Base-by-base conservation (phyloP, 2,329 filamentous ascomycete species). In the Trichoderma hamatum region DNA sequence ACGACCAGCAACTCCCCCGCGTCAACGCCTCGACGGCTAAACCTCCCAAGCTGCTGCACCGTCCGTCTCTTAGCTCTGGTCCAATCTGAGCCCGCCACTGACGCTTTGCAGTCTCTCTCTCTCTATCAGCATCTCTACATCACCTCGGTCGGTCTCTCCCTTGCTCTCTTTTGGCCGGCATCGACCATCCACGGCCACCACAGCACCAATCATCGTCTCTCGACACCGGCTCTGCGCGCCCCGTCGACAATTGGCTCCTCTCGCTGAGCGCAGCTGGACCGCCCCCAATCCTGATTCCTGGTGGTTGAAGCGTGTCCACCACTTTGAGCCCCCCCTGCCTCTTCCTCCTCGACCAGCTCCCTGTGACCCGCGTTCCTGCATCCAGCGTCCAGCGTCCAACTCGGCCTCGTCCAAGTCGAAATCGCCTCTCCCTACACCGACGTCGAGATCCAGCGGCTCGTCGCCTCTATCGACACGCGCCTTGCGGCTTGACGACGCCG, bases 291-390 rank as follows among this genome's bases (percentile, higher is more conserved):
- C 63, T 58, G 63, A 54, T 67, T 19, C 52, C 58, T 34, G 52
- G 63, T n/a, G 24, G 34, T 39, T 30, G 51, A 65, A 62, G 46
- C 46, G 46, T 54, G 34, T 34, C 58, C 59, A 66, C 63, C 46
- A 61, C 46, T 16, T 52, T 52, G 62, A 52, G 30, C 63, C 30
- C 65, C 46, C 63, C 63, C 68, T 62, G 49, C 66, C 43, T 65
- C 58, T 46, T 70, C 34, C 68, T 70, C 56, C 61, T 58, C 56
- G 68, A 55, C 68, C 59, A 68, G 69, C 66, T 69, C 66, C 43
- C 54, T 64, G 58, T 39, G 66, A 54, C 65, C 66, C 69, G 69
- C 66, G 69, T 64, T 69, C 69, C 69, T 70, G 69, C 68, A 63
- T 70, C 63, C 30, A 34, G 52, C 59, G 16, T 70, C 63, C 30